A percentile compares a stretch with the other conserved stretches of the same genome.
Evolutionary conservation across 2,329 filamentous ascomycete species (phyloP).

Genomic region (Trematosphaeria pertusa): DNA sequence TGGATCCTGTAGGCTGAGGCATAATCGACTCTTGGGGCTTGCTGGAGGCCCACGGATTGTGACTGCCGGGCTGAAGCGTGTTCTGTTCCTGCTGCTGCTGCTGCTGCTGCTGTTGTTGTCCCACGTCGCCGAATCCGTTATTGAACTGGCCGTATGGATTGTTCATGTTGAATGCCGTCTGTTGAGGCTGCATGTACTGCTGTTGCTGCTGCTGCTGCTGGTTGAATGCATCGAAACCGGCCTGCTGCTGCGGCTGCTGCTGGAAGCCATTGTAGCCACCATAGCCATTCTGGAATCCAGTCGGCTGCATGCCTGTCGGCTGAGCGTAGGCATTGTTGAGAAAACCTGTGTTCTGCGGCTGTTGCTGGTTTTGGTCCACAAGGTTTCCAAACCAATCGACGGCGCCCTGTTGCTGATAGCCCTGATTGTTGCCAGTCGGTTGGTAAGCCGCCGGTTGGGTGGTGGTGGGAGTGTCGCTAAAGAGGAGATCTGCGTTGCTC

Average conservation of each 20-base stretch:
- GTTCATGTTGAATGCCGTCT: slow-evolving; percentile 61
- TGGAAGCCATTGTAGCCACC: slow-evolving; percentile 63
- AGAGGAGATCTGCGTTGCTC: slow-evolving; percentile 83
- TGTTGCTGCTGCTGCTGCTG: slow-evolving; percentile 41
- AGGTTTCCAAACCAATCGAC: slow-evolving; percentile 99
- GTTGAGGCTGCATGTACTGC: slow-evolving; percentile 45
- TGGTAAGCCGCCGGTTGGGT: slow-evolving; percentile 73
- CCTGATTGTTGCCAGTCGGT: slow-evolving; percentile 91
- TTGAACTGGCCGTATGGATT: slow-evolving; percentile 47
- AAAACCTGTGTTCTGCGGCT: slow-evolving; percentile 71
- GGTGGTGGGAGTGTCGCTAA: slow-evolving; percentile 75
- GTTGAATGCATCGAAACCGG: slow-evolving; percentile 68
- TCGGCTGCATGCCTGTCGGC: slow-evolving; percentile 74
- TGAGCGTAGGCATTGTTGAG: slow-evolving; percentile 75
- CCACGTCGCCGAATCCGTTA: slow-evolving; percentile 40
- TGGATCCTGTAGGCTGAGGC: slow-evolving; percentile 90
- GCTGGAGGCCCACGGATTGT: slow-evolving; percentile 84
- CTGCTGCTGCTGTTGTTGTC: slow-evolving; percentile 48
- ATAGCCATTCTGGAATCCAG: slow-evolving; percentile 74
- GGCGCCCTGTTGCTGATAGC: slow-evolving; percentile 94
- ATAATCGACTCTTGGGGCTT: slow-evolving; percentile 72
- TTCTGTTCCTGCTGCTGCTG: slow-evolving; percentile 64
- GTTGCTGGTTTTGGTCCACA: slow-evolving; percentile 72
- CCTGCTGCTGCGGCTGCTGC: slow-evolving; percentile 63
- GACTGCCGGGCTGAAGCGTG: slow-evolving; percentile 77